Conservation (phyloP, 495 filamentous ascomycete species). For the Aspergillus conjunctus region DNA sequence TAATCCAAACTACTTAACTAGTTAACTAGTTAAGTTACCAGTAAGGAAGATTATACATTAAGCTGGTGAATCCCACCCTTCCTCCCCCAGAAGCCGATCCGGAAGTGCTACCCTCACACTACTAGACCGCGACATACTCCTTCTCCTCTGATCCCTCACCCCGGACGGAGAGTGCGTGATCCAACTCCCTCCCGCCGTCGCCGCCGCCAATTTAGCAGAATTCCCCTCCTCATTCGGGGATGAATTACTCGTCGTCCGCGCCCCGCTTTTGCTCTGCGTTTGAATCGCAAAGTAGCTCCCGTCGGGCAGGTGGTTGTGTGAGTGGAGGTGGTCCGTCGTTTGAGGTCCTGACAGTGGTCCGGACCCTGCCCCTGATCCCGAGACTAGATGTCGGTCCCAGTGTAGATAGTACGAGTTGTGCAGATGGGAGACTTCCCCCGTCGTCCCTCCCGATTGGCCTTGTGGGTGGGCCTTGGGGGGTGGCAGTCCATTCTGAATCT, state of each 20-base stretch:
- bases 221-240: conserved; percentile 34
- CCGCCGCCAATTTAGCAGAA: conserved; percentile 13
- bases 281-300: background rate
- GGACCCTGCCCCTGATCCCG: background rate
- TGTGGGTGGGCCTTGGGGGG: background rate
- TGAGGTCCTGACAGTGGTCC: background rate
- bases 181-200: conserved; percentile 6
- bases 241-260: conserved; percentile 27
- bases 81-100: background rate
- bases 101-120: conserved; percentile 21
- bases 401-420: conserved; percentile 15
- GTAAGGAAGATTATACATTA: too few species aligned
- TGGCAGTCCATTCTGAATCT: conserved; percentile 7
- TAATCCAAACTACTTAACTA: too few species aligned
- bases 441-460: background rate
- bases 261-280: conserved; percentile 20
- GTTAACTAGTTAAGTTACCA: too few species aligned
- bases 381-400: background rate
- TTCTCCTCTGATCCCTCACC: conserved; percentile 32
- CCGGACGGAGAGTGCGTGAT: conserved; percentile 38
- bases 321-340: background rate
- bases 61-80: background rate
- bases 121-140: conserved; percentile 35
- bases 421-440: conserved; percentile 6
- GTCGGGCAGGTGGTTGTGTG: background rate